Evolutionary conservation across 2,329 filamentous ascomycete species (phyloP).

Genomic region (Curvularia hawaiiensis): DNA sequence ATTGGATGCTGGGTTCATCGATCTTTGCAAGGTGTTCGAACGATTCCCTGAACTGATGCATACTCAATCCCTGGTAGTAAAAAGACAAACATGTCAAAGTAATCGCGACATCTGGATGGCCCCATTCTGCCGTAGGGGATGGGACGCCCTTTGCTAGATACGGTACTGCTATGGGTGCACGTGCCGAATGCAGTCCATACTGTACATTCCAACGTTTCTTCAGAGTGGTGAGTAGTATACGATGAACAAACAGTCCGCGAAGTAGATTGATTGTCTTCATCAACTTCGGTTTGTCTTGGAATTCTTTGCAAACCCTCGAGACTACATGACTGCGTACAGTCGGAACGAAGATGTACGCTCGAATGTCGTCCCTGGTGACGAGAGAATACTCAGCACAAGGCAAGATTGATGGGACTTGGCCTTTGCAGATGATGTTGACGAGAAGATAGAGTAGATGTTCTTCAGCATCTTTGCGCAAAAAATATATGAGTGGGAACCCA

Average conservation of each 20-base stretch:
- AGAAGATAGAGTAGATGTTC: constrained; percentile 35
- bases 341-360: constrained; percentile 40
- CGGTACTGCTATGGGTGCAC: constrained; percentile 67
- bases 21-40: constrained; percentile 60
- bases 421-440: constrained; percentile 41
- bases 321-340: constrained; percentile 21
- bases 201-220: constrained; percentile 71
- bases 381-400: constrained; percentile 28
- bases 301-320: constrained; percentile 31
- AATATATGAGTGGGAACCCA: constrained; percentile 62
- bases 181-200: constrained; percentile 54
- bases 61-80: constrained; percentile 64
- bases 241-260: constrained; percentile 65
- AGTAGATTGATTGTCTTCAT: constrained; percentile 59
- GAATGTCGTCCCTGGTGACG: constrained; percentile 31
- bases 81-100: constrained; percentile 58
- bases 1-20: constrained; percentile 63
- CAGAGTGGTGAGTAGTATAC: constrained; percentile 64
- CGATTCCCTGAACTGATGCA: constrained; percentile 56
- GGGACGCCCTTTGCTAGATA: constrained; percentile 69
- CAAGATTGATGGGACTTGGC: constrained; percentile 29
- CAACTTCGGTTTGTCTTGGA: constrained; percentile 50
- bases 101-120: constrained; percentile 65
- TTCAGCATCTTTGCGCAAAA: constrained; percentile 54
- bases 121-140: constrained; percentile 67